phyloP scores from a whole-genome alignment of 371 early-diverging fungal genomes.

The Mucor circinelloides region DNA sequence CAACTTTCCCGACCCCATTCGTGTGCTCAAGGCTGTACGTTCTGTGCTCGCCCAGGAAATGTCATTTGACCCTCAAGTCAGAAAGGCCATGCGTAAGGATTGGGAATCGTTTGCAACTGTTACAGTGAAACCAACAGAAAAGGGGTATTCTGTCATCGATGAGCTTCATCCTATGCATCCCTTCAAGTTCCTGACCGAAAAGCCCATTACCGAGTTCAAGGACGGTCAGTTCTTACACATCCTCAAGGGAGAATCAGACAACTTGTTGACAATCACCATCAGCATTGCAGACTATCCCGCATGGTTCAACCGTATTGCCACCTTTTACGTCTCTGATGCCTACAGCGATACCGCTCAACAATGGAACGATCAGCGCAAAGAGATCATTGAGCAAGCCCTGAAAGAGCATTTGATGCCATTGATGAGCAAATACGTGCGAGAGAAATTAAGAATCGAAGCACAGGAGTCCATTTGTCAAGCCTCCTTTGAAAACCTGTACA shows the following conservation, averaged over 20 bases:
- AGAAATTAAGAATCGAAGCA: constrained; percentile 73
- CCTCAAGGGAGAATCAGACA: constrained; percentile 75
- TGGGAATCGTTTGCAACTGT: constrained; percentile 74
- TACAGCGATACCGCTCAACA: constrained; percentile 63
- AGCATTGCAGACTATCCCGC: constrained; percentile 61
- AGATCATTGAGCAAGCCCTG: constrained; percentile 64
- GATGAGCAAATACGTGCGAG: constrained; percentile 75
- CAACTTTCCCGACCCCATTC: constrained; percentile 56
- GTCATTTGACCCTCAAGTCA: constrained; percentile 80
- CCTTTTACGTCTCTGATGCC: constrained; percentile 65
- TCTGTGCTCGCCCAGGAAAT: constrained; percentile 77
- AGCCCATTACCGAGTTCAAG: constrained; percentile 72
- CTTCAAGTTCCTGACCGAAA: constrained; percentile 85
- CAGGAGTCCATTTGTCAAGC: constrained; percentile 70
- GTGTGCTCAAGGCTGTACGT: constrained; percentile 72
- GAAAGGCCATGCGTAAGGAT: constrained; percentile 78
- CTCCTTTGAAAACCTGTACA: constrained; percentile 66
- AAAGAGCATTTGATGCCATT: constrained; percentile 72
- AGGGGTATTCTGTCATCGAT: constrained; percentile 78
- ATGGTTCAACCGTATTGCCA: constrained; percentile 60
- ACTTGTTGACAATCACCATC: constrained; percentile 71
- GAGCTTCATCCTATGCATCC: constrained; percentile 79
- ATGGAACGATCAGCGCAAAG: constrained; percentile 84
- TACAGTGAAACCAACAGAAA: constrained; percentile 81
- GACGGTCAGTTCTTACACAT: constrained; percentile 81